Evolutionary conservation across 208 protist genomes (phyloP).

Genomic region (Eutreptiella sp.): DNA sequence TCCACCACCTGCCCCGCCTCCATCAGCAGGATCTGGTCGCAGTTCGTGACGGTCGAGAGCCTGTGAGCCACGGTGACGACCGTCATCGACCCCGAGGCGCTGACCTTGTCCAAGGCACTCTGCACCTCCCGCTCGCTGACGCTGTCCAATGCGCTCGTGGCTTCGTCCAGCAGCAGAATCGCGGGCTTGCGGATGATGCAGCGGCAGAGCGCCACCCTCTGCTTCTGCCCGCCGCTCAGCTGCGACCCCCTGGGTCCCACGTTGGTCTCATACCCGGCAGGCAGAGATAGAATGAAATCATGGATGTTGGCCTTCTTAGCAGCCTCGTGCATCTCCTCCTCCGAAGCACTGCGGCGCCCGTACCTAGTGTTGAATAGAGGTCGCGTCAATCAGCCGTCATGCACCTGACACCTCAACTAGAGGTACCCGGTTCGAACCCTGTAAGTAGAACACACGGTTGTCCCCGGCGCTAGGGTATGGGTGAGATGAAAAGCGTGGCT

Average conservation of each 20-base stretch:
- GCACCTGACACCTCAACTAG: too few species aligned
- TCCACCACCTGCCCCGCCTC: too few species aligned
- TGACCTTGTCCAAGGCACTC: constrained; percentile 16
- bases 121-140: constrained; percentile 44
- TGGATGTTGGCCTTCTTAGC: constrained; percentile 25
- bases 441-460: too few species aligned
- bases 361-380: too few species aligned
- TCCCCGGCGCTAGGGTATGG: too few species aligned
- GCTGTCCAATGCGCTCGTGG: constrained; percentile 50
- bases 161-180: constrained; percentile 50
- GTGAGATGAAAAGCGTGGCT: too few species aligned
- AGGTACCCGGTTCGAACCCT: too few species aligned
- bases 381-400: too few species aligned
- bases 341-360: too few species aligned
- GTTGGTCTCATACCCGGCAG: constrained; percentile 41
- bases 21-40: constrained; percentile 57
- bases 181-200: constrained; percentile 39
- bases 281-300: constrained; percentile 27
- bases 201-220: constrained; percentile 46
- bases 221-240: constrained; percentile 47
- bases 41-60: constrained; percentile 57
- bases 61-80: constrained; percentile 61
- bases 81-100: constrained; percentile 33
- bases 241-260: constrained; percentile 37
- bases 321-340: neutral